These are phyloP conservation scores for Anthostomella pinea DNA, from an alignment of 2,329 filamentous ascomycete species.

Conservation along the genomic window DNA sequence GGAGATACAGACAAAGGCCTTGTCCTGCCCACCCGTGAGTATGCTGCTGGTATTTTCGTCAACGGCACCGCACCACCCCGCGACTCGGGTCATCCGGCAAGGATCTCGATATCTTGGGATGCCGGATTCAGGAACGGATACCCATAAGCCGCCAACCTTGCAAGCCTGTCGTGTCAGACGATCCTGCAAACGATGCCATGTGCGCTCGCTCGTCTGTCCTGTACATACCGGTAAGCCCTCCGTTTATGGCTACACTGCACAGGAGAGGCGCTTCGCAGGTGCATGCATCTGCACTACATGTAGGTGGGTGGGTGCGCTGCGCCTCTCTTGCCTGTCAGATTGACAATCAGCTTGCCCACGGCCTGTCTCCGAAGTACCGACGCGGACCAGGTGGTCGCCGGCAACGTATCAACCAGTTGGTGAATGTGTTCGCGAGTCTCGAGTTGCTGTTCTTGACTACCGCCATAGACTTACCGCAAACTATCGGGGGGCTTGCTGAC, in stretches of 20 bases:
- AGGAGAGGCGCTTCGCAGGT: conserved; percentile 3
- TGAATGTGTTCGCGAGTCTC: background rate
- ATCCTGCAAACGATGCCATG: conserved; percentile 11
- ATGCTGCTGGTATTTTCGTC: conserved; percentile 7
- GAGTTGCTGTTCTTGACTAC: too few relatives aligned
- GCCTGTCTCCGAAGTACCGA: background rate
- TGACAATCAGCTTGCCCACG: conserved; percentile 7
- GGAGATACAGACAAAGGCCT: too few relatives aligned
- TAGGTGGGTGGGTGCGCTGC: conserved; percentile 18
- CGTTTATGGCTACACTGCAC: conserved; percentile 6
- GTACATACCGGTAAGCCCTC: conserved; percentile 6
- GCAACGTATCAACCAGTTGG: too few relatives aligned
- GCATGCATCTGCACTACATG: conserved; percentile 3
- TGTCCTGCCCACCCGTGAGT: background rate
- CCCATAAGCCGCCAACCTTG: conserved; percentile 8
- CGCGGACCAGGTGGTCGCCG: background rate
- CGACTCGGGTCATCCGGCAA: conserved; percentile 15
- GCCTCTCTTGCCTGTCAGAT: conserved; percentile 20
- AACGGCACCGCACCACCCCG: conserved; percentile 7
- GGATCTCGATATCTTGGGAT: conserved; percentile 12
- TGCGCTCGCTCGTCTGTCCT: conserved; percentile 11
- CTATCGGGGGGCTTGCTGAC: too few relatives aligned
- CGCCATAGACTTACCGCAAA: too few relatives aligned
- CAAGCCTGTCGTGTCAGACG: conserved; percentile 1
- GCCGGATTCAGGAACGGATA: conserved; percentile 7